A percentile compares a stretch with the other conserved stretches of the same genome.
Evolutionary conservation across 2,329 filamentous ascomycete species (phyloP).

Genomic region (Aureobasidium zeae): DNA sequence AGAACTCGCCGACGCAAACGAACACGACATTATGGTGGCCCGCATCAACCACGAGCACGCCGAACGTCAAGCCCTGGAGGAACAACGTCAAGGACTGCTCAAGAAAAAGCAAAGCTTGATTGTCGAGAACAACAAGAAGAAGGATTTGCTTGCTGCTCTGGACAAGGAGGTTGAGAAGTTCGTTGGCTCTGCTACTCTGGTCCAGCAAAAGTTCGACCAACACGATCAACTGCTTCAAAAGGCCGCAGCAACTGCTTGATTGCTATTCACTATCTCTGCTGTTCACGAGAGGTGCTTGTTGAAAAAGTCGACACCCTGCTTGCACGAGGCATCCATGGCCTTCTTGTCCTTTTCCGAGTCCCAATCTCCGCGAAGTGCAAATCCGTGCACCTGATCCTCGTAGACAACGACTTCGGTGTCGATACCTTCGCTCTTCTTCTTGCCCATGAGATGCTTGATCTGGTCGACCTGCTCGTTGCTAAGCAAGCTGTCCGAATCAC

Average conservation of each 20-base stretch:
- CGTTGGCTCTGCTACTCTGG: slow-evolving; percentile 59
- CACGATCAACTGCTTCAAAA: slow-evolving; percentile 11
- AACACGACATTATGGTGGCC: slow-evolving; percentile 77
- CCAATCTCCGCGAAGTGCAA: slow-evolving; percentile 37
- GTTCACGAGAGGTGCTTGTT: slow-evolving; percentile 18
- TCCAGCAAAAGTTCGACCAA: slow-evolving; percentile 18
- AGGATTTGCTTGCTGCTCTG: slow-evolving; percentile 82
- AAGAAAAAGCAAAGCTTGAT: slow-evolving; percentile 60
- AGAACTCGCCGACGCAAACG: slow-evolving; percentile 60
- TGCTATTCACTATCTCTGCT: slow-evolving; percentile 1
- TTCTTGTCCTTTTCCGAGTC: slow-evolving; percentile 37
- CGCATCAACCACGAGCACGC: slow-evolving; percentile 84
- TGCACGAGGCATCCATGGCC: slow-evolving; percentile 38
- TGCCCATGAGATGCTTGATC: slow-evolving; percentile 34
- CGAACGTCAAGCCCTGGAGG: slow-evolving; percentile 76
- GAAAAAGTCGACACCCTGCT: slow-evolving; percentile 23
- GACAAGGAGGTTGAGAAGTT: slow-evolving; percentile 91
- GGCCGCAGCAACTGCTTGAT: not conserved
- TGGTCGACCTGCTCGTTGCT: slow-evolving; percentile 31
- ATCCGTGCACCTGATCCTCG: slow-evolving; percentile 38
- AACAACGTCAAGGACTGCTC: slow-evolving; percentile 57
- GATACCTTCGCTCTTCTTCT: slow-evolving; percentile 29
- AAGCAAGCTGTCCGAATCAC: slow-evolving; percentile 35
- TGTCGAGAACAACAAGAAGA: slow-evolving; percentile 79
- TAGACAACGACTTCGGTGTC: slow-evolving; percentile 35